Evolutionary conservation across 208 protist genomes (phyloP).

Genomic region (Trypanosoma mega): DNA sequence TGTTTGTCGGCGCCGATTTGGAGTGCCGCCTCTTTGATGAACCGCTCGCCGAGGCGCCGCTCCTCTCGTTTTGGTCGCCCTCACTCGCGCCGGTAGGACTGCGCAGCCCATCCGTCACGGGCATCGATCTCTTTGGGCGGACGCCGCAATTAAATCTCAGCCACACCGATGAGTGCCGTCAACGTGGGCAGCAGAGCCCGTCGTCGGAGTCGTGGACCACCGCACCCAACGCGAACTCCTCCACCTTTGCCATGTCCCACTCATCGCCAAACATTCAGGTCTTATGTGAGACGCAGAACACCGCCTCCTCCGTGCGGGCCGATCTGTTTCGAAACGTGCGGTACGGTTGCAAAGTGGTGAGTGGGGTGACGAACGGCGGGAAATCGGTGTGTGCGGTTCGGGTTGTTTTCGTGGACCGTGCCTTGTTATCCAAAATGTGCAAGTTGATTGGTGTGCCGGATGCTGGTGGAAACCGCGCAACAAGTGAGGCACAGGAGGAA

Average conservation of each 20-base stretch:
- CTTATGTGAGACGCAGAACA: neutral
- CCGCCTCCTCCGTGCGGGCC: too few species aligned
- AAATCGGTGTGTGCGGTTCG: constrained; percentile 17
- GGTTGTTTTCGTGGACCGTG: constrained; percentile 19
- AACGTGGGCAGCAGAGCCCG: neutral
- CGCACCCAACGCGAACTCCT: neutral
- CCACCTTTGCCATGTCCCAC: neutral
- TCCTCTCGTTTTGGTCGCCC: neutral
- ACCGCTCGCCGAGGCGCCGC: neutral
- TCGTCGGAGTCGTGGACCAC: neutral
- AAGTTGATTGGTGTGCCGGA: neutral
- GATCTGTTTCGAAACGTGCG: constrained; percentile 12
- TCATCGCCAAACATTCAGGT: neutral
- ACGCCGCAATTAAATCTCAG: neutral
- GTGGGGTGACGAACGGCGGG: neutral
- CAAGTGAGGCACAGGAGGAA: neutral
- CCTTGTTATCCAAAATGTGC: constrained; percentile 11
- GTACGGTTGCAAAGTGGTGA: constrained; percentile 24
- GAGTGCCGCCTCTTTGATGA: constrained; percentile 18
- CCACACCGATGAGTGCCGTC: neutral
- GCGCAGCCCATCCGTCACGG: neutral
- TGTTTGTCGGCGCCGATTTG: constrained; percentile 2
- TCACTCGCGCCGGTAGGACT: neutral
- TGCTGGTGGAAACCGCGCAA: too few species aligned
- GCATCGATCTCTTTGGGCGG: neutral